A percentile compares a stretch with the other conserved stretches of the same genome.
Conservation (phyloP, 2,329 filamentous ascomycete genomes). For the Pseudocercospora ulei region DNA sequence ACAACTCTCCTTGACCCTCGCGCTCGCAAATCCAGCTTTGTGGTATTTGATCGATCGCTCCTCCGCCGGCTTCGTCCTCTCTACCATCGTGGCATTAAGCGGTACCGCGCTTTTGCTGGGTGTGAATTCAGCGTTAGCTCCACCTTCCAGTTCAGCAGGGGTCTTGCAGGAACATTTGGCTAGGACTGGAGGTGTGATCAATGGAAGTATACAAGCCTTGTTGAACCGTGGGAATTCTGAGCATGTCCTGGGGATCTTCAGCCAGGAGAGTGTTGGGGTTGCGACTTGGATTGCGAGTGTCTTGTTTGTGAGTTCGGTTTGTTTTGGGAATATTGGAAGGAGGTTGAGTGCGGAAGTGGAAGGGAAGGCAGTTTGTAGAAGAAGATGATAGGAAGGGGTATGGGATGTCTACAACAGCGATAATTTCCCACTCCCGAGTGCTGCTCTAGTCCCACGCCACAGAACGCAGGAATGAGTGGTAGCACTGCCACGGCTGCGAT, state of each 20-base stretch:
- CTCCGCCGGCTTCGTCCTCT: conserved; percentile 70
- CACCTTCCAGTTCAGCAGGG: conserved; percentile 49
- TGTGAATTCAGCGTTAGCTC: conserved; percentile 68
- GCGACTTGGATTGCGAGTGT: conserved; percentile 88
- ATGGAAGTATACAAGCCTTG: conserved; percentile 18
- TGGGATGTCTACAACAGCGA: too few species aligned
- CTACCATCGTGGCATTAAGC: conserved; percentile 59
- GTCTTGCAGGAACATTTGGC: conserved; percentile 23
- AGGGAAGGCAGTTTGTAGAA: too few species aligned
- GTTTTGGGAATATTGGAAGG: conserved; percentile 90
- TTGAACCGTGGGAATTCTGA: conserved; percentile 22
- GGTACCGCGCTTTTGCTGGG: conserved; percentile 66
- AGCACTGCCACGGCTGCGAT: too few species aligned
- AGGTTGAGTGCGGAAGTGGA: conserved; percentile 47
- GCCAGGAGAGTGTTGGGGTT: conserved; percentile 57
- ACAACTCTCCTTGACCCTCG: conserved; percentile 82
- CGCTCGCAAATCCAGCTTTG: conserved; percentile 80
- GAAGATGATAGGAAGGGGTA: too few species aligned
- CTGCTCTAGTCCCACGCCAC: too few species aligned
- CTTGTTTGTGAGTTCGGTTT: conserved; percentile 86
- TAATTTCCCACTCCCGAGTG: too few species aligned
- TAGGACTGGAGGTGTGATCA: conserved; percentile 17
- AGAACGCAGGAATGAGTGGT: too few species aligned
- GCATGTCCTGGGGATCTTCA: conserved; percentile 44
- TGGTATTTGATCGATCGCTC: conserved; percentile 96